These are phyloP conservation scores for Alternaria longipes DNA, from an alignment of 2,329 filamentous ascomycete species.

Conservation along the genomic window DNA sequence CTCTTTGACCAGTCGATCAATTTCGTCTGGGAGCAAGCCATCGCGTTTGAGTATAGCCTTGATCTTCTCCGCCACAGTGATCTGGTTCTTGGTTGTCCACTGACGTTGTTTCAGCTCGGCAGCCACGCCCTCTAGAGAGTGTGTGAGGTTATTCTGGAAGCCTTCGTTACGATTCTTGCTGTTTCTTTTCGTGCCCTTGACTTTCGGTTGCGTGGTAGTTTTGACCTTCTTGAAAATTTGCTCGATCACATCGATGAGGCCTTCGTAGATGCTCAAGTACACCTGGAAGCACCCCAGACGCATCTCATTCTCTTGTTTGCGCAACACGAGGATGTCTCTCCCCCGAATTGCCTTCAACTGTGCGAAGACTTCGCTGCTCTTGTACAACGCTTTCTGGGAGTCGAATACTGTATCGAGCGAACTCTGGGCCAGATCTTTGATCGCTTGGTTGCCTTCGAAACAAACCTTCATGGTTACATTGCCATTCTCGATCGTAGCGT, in stretches of 20 bases:
- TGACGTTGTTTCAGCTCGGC: background rate
- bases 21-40: background rate
- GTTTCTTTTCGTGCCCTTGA: background rate
- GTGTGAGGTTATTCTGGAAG: background rate
- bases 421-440: background rate
- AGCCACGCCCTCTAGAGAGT: background rate
- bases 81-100: background rate
- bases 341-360: background rate
- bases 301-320: background rate
- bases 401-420: background rate
- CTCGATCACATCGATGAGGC: background rate
- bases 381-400: background rate
- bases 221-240: background rate
- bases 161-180: background rate
- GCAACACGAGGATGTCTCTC: background rate
- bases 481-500: background rate
- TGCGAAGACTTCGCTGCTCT: background rate
- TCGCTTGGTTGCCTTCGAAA: background rate
- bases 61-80: slow-evolving; percentile 1
- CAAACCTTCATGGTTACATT: background rate
- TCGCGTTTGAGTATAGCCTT: background rate
- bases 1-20: background rate
- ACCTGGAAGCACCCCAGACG: background rate
- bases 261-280: background rate
- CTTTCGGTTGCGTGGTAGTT: background rate